Base-by-base conservation (phyloP, 2,329 filamentous ascomycete genomes). In the Stagonosporopsis rhizophila region DNA sequence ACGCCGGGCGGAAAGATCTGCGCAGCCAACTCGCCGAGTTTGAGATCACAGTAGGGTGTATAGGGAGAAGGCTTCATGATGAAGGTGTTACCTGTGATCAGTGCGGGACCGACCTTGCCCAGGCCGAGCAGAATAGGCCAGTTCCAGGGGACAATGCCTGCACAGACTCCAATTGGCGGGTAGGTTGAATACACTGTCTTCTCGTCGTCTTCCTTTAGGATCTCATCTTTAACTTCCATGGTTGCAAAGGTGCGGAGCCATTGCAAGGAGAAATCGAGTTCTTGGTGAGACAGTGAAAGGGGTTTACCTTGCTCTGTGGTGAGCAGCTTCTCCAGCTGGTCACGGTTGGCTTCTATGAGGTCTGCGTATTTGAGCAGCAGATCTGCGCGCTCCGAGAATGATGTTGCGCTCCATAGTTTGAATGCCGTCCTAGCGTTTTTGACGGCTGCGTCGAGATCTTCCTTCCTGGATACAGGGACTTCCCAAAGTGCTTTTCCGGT, bases 1-100 rank as follows among this genome's bases (percentile, higher is more conserved):
- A 89, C 84, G 25, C 87, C 87, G 0, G 83, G 82, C 0, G 85
- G 85, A 71, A 88, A 86, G 70, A 86, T 78, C 12, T 79, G 69
- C 49, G 82, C 79, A 0, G 79, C 83, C 1, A 89, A 68, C 68
- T 88, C 85, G 6, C 80, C 82, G 5, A 87, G 66, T 70, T 88
- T 88, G 23, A 89, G 76, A 9, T 78, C 77, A 6, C 79, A 80
- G 67, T 86, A 87, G 0, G 84, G 84, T 0, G 84, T 85, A 66
- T 81, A 85, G 62, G 68, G 79, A 15, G 82, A 85, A 1, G 83
- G 82, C 68, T 86, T 86, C 58, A 85, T 70, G 42, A 87, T 83
- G 37, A 86, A 72, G 0, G 77, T 75, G 49, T 85, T 85, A 7
- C 84, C 84, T 0, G 85, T 83, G 14, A 86, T 64, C 0, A 89